Evolutionary conservation across 805 yeast genomes (phyloP), one percentile per base, ranked within the genome.

Genomic region (Kluyveromyces siamensis): DNA sequence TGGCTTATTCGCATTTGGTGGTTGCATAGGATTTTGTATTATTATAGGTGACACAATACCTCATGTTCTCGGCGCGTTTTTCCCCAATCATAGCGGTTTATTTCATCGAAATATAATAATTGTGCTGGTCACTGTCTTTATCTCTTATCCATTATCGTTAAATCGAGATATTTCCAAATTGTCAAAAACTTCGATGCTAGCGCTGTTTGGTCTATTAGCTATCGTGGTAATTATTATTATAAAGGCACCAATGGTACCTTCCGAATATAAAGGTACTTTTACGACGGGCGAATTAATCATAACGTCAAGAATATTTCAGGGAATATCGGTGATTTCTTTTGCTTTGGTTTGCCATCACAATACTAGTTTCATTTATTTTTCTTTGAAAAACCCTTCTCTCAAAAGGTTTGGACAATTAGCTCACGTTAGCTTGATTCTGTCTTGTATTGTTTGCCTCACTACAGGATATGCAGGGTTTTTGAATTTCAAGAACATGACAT

Each of bases 281-380:
- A 50, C 79, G 0, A 50, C 63, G 11, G 46, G 67, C 39, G 69
- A 74, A 35, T 72, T 77, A 69, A 69, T 87, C 5, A 60, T 87
- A 45, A 83, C 83, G 53, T 65, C 73, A 11, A 80, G 81, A 40
- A 69, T 90, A 3, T 87, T 90, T 62, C 96, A 90, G 65, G 96
- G 96, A 2, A 80, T 90, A 27, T 83, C 93, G n/a, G 96, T 90
- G 45, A 87, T 90, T 33, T 88, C 96, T 1, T 90, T 90, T 70
- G 98, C 98, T 1, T 75, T 91, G 55, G 97, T 90, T 3, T 90
- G 98, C 61, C 98, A 90, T 61, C 98, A 90, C 65, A 90, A 90
- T 63, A 88, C 97, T 0, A 79, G 91, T 27, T 84, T 90, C 59
- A 91, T 90, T 41, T 90, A 83, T 69, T 87, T 87, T 61, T 87